Percentiles rank a stretch among this genome's conserved stretches.
Evolutionary conservation across 345 rosid genomes (phyloP).

Genomic region (Salix viminalis): DNA sequence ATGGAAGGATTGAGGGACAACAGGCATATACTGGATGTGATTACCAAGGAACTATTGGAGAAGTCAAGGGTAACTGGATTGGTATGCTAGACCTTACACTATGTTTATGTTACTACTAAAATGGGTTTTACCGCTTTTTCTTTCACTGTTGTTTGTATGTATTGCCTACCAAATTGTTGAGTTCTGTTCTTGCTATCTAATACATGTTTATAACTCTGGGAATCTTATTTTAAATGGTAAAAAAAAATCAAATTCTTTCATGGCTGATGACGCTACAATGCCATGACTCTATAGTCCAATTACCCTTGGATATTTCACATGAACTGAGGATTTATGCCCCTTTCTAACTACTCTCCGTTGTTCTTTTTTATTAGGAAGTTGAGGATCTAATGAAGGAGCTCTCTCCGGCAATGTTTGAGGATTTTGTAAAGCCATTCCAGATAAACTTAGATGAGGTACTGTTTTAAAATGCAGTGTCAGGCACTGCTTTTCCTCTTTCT

Average conservation of each 20-base stretch:
- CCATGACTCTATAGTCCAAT: neutral
- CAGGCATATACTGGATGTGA: slow-evolving; percentile 64
- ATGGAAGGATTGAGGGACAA: slow-evolving; percentile 69
- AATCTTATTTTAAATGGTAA: neutral
- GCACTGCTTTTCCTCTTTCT: neutral
- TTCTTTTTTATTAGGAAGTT: slow-evolving; percentile 59
- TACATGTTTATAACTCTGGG: neutral
- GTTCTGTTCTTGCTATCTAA: neutral
- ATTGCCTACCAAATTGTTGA: too few species aligned
- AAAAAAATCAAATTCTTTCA: too few species aligned
- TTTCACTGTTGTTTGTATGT: neutral
- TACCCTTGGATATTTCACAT: neutral
- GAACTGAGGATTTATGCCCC: neutral
- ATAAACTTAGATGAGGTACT: slow-evolving; percentile 65
- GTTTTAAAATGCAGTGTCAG: neutral
- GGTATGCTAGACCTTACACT: slow-evolving; percentile 40
- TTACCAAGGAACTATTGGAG: slow-evolving; percentile 64
- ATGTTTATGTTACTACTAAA: neutral
- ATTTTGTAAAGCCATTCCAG: slow-evolving; percentile 82
- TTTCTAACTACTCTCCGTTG: slow-evolving; percentile 5
- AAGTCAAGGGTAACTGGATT: slow-evolving; percentile 86
- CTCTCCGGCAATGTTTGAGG: slow-evolving; percentile 74
- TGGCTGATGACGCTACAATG: too few species aligned
- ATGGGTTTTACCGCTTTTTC: neutral
- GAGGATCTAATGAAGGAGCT: slow-evolving; percentile 60